phyloP scores from a whole-genome alignment of 2,329 filamentous ascomycete species.

The Fusarium udum region DNA sequence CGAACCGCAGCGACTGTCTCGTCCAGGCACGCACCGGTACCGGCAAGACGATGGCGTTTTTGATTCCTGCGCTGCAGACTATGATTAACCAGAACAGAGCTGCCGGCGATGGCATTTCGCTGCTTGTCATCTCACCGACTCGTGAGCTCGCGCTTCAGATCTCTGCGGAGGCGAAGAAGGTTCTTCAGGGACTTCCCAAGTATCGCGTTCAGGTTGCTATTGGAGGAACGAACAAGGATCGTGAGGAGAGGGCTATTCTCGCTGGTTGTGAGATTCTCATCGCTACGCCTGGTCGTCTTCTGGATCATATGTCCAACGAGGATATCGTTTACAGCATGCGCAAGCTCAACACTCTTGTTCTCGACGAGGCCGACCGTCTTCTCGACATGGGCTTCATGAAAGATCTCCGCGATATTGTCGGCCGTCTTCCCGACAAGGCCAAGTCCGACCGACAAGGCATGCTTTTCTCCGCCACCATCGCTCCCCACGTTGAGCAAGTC shows the following conservation, averaged over 20 bases:
- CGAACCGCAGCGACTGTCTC: constrained; percentile 62
- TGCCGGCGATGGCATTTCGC: constrained; percentile 57
- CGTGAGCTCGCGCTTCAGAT: constrained; percentile 78
- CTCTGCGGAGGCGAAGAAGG: constrained; percentile 73
- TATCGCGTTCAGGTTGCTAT: constrained; percentile 83
- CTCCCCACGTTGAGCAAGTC: constrained; percentile 79
- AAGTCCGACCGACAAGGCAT: constrained; percentile 73
- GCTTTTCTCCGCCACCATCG: constrained; percentile 88
- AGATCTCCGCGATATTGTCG: constrained; percentile 79
- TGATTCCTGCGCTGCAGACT: constrained; percentile 83
- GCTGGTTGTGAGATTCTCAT: constrained; percentile 81
- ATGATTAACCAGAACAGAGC: constrained; percentile 63
- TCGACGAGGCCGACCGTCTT: constrained; percentile 84
- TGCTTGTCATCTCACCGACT: constrained; percentile 75
- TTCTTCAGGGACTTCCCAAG: constrained; percentile 76
- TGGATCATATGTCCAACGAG: constrained; percentile 81
- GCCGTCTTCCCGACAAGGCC: constrained; percentile 71
- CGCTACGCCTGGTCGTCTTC: constrained; percentile 80
- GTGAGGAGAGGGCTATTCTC: constrained; percentile 75
- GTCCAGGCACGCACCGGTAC: constrained; percentile 90
- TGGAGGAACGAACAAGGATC: constrained; percentile 79
- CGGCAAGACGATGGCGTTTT: constrained; percentile 85
- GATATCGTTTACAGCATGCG: constrained; percentile 74
- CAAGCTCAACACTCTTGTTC: constrained; percentile 78
- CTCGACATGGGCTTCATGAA: constrained; percentile 88